Percentiles rank a stretch among this genome's conserved stretches.
These are phyloP conservation scores for Graphilbum sp. DNA, from an alignment of 2,329 filamentous ascomycete species.

Conservation along the genomic window DNA sequence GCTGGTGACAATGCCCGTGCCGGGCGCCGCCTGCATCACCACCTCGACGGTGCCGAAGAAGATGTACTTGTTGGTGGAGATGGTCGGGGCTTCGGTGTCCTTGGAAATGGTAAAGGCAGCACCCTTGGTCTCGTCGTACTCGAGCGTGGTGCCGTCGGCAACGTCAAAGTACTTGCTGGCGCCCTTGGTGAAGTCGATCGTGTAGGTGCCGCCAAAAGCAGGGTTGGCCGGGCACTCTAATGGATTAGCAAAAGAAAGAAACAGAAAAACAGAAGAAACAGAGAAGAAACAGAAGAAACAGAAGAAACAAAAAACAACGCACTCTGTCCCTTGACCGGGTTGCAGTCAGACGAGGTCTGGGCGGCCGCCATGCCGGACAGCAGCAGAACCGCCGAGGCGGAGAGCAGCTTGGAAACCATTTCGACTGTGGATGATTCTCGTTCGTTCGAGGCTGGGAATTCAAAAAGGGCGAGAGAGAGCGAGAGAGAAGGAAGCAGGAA, in stretches of 20 bases:
- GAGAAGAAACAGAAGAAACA: no score
- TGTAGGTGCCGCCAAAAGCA: slow-evolving; percentile 48
- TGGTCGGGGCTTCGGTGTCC: slow-evolving; percentile 51
- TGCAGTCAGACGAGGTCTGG: slow-evolving; percentile 40
- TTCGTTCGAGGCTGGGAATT: no score
- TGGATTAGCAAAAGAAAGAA: no score
- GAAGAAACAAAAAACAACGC: no score
- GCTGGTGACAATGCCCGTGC: slow-evolving; percentile 76
- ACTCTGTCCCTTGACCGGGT: slow-evolving; percentile 32
- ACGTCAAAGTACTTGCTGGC: slow-evolving; percentile 37
- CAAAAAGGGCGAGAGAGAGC: no score
- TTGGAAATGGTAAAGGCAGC: slow-evolving; percentile 51
- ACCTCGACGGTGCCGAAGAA: slow-evolving; percentile 89
- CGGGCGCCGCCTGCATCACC: slow-evolving; percentile 61
- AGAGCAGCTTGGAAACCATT: slow-evolving; percentile 31
- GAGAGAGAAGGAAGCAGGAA: not conserved
- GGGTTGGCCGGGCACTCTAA: slow-evolving; percentile 57
- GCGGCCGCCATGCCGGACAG: slow-evolving; percentile 29
- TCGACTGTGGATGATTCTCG: no score
- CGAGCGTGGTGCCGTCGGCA: slow-evolving; percentile 29
- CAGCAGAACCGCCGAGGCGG: slow-evolving; percentile 28
- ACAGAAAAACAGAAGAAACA: no score
- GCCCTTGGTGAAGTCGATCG: slow-evolving; percentile 65
- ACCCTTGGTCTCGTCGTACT: slow-evolving; percentile 28
- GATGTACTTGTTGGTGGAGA: slow-evolving; percentile 71